These are phyloP conservation scores for Trifolium dubium DNA, from an alignment of 306 rosid genomes.

Conservation along the genomic window DNA sequence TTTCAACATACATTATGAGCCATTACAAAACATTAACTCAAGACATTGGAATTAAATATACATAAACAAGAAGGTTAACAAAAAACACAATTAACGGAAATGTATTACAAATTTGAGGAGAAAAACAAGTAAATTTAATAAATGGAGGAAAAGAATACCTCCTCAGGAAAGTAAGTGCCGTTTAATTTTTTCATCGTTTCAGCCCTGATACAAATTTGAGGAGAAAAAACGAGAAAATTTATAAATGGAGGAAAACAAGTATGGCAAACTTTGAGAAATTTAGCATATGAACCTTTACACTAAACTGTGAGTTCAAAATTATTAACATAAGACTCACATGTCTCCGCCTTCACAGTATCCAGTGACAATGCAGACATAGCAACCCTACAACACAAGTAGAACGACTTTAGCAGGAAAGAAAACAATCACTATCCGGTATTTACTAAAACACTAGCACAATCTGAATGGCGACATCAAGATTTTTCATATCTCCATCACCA, in stretches of 20 bases:
- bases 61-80: neutral
- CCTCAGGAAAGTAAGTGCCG: conserved; percentile 90
- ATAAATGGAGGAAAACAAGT: conserved; percentile 17
- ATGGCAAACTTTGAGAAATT: conserved; percentile 18
- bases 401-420: conserved; percentile 19
- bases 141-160: conserved; percentile 54
- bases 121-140: no score
- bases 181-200: conserved; percentile 91
- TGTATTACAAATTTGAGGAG: neutral
- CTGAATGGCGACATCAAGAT: neutral
- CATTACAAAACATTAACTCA: neutral
- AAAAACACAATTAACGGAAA: neutral
- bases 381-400: conserved; percentile 74
- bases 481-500: neutral
- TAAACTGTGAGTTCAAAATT: conserved; percentile 29
- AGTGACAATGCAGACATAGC: conserved; percentile 98
- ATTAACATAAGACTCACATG: conserved; percentile 67
- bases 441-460: neutral
- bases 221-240: conserved; percentile 12
- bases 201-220: conserved; percentile 63
- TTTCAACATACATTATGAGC: conserved; percentile 46
- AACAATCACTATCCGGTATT: neutral
- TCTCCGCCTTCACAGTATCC: conserved; percentile 99
- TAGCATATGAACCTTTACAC: conserved; percentile 14
- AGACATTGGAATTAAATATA: neutral